These are phyloP conservation scores for Datura wrightii DNA, from an alignment of 257 asterid genomes.

Conservation along the genomic window DNA sequence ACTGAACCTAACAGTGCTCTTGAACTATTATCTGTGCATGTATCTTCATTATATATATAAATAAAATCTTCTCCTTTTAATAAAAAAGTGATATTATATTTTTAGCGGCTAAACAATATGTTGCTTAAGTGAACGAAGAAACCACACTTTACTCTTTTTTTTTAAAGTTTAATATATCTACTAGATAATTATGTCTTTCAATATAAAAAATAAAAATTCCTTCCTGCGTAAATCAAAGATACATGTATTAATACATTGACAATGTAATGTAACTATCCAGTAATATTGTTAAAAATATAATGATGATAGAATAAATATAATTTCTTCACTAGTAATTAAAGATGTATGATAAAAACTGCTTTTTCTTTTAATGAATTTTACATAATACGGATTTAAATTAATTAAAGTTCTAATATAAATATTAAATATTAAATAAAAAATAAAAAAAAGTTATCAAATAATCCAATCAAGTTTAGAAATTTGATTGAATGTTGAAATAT, in stretches of 20 bases:
- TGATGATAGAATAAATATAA: neutral
- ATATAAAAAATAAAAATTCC: neutral
- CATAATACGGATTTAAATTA: rapidly evolving
- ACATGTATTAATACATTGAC: neutral
- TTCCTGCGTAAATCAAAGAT: neutral
- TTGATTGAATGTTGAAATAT: neutral
- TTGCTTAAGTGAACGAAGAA: neutral
- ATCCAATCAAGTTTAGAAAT: neutral
- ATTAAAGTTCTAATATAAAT: neutral
- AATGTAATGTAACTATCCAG: neutral
- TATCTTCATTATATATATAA: too few species aligned
- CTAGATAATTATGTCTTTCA: neutral
- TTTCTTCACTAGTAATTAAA: neutral
- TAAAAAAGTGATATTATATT: neutral
- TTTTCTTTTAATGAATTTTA: neutral
- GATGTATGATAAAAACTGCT: neutral
- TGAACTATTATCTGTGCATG: too few species aligned
- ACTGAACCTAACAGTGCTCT: too few species aligned
- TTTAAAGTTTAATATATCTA: neutral
- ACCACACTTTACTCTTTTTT: neutral
- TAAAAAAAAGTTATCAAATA: neutral
- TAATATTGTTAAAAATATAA: neutral
- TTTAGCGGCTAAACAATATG: neutral
- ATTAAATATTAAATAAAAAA: neutral
- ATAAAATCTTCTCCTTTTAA: too few species aligned